phyloP scores from a whole-genome alignment of 345 rosid genomes.

The Eucalyptus leucophloia region DNA sequence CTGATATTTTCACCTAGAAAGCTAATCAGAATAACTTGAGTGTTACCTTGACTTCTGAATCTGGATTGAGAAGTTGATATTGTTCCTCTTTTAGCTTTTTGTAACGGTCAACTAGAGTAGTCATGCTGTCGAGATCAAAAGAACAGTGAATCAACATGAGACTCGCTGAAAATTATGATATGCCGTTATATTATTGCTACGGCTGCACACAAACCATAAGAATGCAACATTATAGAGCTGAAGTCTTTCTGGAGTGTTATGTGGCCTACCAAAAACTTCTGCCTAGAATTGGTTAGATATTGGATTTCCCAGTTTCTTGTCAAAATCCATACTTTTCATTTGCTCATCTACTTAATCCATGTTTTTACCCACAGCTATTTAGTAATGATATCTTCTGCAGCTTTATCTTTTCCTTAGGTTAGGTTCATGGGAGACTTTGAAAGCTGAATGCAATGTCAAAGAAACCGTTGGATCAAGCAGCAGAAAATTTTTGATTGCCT shows the following conservation, averaged over 20 bases:
- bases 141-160: neutral
- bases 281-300: neutral
- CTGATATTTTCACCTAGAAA: neutral
- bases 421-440: neutral
- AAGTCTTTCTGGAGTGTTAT: neutral
- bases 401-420: neutral
- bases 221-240: neutral
- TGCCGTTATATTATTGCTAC: too few species aligned
- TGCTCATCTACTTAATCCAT: neutral
- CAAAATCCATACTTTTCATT: neutral
- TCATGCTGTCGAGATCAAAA: constrained; percentile 27
- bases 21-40: neutral
- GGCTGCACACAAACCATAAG: neutral
- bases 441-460: neutral
- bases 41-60: constrained; percentile 60
- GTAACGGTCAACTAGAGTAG: constrained; percentile 51
- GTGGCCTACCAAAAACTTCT: neutral
- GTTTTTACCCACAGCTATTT: neutral
- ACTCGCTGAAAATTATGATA: neutral
- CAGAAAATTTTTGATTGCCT: neutral
- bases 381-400: neutral
- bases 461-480: neutral
- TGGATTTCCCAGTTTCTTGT: neutral
- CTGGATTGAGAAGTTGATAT: constrained; percentile 32
- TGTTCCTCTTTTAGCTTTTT: constrained; percentile 47